phyloP scores from a whole-genome alignment of 352 stramenopile genomes.

The Phytophthora sp. region DNA sequence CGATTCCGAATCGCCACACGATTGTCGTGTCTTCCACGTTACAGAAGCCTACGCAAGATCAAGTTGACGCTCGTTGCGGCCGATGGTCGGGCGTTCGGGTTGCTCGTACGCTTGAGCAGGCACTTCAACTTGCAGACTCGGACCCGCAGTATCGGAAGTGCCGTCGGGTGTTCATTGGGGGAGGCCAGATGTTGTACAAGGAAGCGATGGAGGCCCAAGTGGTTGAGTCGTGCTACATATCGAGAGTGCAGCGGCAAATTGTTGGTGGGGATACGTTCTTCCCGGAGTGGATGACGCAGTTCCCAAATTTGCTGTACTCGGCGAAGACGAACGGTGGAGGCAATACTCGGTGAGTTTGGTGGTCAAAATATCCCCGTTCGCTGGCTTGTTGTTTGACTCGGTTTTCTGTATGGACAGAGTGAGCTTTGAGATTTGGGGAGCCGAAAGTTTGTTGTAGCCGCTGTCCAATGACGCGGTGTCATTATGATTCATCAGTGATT shows the following conservation, averaged over 20 bases:
- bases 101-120: constrained; percentile 47
- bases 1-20: constrained; percentile 57
- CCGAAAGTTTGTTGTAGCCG: too few species aligned
- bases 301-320: constrained; percentile 47
- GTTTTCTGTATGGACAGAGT: constrained; percentile 29
- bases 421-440: constrained; percentile 53
- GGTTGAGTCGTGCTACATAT: constrained; percentile 65
- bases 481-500: too few species aligned
- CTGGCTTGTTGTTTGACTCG: neutral
- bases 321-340: constrained; percentile 32
- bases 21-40: constrained; percentile 56
- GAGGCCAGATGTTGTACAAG: constrained; percentile 62
- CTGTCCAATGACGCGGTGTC: too few species aligned
- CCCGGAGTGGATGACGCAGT: constrained; percentile 53
- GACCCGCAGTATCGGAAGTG: constrained; percentile 46
- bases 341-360: constrained; percentile 26
- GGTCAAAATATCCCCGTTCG: too few species aligned
- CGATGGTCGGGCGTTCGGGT: constrained; percentile 38
- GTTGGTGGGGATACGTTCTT: constrained; percentile 62
- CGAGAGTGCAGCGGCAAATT: constrained; percentile 59
- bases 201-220: constrained; percentile 56
- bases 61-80: constrained; percentile 2
- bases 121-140: constrained; percentile 40
- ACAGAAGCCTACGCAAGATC: neutral
- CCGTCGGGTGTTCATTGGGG: constrained; percentile 64